phyloP scores from a whole-genome alignment of 2,329 filamentous ascomycete species.

The Davidsoniella australis region DNA sequence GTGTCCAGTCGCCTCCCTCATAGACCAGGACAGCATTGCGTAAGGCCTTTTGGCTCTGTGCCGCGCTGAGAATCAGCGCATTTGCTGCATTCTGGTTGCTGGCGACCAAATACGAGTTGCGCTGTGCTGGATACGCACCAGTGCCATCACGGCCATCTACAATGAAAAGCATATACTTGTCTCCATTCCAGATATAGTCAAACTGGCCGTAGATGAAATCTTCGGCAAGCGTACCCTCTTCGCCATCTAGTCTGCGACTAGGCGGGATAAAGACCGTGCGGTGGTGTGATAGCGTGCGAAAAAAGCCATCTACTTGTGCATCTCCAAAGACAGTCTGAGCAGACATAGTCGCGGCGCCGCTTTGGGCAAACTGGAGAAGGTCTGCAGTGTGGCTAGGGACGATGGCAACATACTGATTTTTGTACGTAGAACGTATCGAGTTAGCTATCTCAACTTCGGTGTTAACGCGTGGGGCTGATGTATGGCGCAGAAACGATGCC shows the following conservation, averaged over 20 bases:
- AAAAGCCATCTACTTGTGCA: not conserved
- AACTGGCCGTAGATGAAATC: constrained; percentile 25
- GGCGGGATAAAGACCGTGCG: constrained; percentile 26
- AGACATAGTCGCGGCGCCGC: constrained; percentile 21
- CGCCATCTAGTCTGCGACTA: constrained; percentile 24
- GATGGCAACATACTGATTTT: constrained; percentile 25
- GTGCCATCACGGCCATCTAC: constrained; percentile 25
- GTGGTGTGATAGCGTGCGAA: constrained; percentile 17
- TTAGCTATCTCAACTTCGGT: constrained; percentile 26
- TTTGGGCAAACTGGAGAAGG: constrained; percentile 26
- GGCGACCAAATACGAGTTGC: constrained; percentile 25
- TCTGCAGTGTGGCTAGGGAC: constrained; percentile 20
- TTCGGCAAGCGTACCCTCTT: constrained; percentile 20
- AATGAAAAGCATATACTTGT: constrained; percentile 28
- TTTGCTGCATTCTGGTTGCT: constrained; percentile 23
- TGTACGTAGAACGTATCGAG: constrained; percentile 26
- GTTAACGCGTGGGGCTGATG: constrained; percentile 23
- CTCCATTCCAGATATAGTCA: constrained; percentile 24
- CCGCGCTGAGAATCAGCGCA: constrained; percentile 36
- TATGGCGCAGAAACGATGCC: constrained; percentile 23
- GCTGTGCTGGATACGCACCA: constrained; percentile 17
- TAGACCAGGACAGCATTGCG: constrained; percentile 52
- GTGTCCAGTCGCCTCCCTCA: constrained; percentile 45
- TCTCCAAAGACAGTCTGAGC: not conserved
- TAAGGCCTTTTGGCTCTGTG: constrained; percentile 36